Base-by-base conservation (phyloP, 805 yeast species). In the Ogataea dorogensis region DNA sequence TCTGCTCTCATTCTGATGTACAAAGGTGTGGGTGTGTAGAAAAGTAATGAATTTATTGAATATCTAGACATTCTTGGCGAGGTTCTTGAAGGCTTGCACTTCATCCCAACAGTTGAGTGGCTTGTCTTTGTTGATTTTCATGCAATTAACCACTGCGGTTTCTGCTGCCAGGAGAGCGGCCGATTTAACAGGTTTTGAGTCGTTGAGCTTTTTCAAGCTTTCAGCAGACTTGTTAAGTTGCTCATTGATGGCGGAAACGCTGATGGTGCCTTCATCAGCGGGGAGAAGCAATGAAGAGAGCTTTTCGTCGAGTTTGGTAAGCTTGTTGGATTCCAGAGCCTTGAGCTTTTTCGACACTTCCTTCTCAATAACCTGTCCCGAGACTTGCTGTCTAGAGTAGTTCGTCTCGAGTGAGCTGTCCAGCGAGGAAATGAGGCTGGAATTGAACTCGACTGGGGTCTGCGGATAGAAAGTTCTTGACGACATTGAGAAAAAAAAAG, bases 1-100 rank as follows among this genome's bases (percentile, higher is more conserved):
- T 80, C 93, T 53, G 99, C 98, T 2, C 74, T 93, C 60, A 81
- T 93, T 38, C 71, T 91, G 49, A 65, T 93, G 37, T 93, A 93
- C 68, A 82, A 81, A 57, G 94, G 87, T 5, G 75, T 82, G 46
- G 95, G 91, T 13, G 21, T 38, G 30, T 35, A 38, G 31, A 33
- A 33, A 23, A 24, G 31, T 22, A 31, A 31, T 31, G 35, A 22
- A 23, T 31, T 27, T 31, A 16, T 20, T 5, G 20, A 17, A 12
- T 22, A 1, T 36, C 32, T 35, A 35, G 22, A 29, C 38, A 29
- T 13, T 33, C 40, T 47, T 46, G 14, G 79, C 83, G 44, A 77
- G 58, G 45, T 68, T 70, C 55, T 78, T 83, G 61, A 86, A 86
- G 38, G 69, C 63, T 53, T 81, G 77, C 13, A 85, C 85, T 54